These are phyloP conservation scores for Earliella scabrosa DNA, from an alignment of 1,284 basidiomycete species.

Conservation along the genomic window DNA sequence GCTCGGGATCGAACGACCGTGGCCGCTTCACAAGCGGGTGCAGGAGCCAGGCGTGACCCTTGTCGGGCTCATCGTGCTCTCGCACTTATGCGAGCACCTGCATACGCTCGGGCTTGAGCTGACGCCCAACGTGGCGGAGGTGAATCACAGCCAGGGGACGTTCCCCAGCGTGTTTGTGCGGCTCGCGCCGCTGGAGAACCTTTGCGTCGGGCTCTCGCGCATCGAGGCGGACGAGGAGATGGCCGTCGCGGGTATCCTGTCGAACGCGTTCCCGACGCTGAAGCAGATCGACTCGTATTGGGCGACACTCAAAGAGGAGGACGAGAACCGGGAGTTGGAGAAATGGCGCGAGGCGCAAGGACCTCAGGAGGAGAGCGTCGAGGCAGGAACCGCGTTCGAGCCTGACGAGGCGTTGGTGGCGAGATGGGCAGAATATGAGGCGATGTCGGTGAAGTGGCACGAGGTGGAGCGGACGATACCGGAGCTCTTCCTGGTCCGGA, in stretches of 20 bases:
- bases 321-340: no score
- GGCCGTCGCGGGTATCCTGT: neutral
- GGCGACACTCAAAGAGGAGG: no score
- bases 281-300: neutral
- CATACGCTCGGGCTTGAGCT: conserved; percentile 5
- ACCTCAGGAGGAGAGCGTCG: no score
- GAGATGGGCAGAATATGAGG: neutral
- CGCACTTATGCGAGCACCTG: conserved; percentile 4
- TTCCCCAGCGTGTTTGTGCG: neutral
- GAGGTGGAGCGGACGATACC: neutral
- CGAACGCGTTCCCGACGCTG: conserved; percentile 2
- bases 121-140: conserved; percentile 2
- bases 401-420: neutral
- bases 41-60: conserved; percentile 3
- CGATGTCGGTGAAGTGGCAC: neutral
- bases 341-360: no score
- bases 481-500: neutral
- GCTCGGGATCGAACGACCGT: conserved; percentile 1
- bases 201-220: neutral
- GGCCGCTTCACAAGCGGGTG: neutral
- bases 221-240: neutral
- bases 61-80: conserved; percentile 7
- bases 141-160: no score
- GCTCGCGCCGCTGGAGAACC: neutral
- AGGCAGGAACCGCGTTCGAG: neutral